Percentiles rank a stretch among this genome's conserved stretches.
Conservation (phyloP, 345 rosid species). For the Melaleuca quinquenervia region DNA sequence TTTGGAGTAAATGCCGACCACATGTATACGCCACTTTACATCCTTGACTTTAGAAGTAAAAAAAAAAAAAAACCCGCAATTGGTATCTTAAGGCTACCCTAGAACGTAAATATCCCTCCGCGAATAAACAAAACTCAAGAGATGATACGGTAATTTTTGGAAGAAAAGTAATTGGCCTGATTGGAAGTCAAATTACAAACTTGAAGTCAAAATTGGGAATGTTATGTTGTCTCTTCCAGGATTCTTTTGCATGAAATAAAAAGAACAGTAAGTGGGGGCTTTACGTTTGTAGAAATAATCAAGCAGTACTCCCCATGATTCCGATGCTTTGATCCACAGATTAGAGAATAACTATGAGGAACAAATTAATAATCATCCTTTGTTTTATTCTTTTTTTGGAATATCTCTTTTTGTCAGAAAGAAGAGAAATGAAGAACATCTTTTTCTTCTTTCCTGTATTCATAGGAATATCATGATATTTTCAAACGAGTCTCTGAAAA, state of each 20-base stretch:
- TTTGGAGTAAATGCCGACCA: not conserved
- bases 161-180: not conserved
- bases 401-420: too few relatives aligned
- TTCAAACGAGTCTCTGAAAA: not conserved
- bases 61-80: not conserved
- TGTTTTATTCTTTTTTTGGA: too few relatives aligned
- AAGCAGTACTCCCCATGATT: too few relatives aligned
- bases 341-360: too few relatives aligned
- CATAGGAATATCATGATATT: not conserved
- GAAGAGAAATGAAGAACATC: not conserved
- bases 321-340: too few relatives aligned
- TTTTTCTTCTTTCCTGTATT: not conserved
- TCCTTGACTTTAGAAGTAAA: not conserved
- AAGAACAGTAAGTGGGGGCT: not conserved
- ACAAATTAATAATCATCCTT: too few relatives aligned
- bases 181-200: not conserved
- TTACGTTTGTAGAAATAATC: too few relatives aligned
- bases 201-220: not conserved
- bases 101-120: not conserved
- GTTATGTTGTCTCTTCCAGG: fast-evolving
- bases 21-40: not conserved
- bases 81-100: not conserved
- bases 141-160: not conserved
- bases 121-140: not conserved
- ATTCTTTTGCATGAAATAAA: not conserved